Conservation (phyloP, 2,329 filamentous ascomycete genomes). For the Pseudonectria foliicola region DNA sequence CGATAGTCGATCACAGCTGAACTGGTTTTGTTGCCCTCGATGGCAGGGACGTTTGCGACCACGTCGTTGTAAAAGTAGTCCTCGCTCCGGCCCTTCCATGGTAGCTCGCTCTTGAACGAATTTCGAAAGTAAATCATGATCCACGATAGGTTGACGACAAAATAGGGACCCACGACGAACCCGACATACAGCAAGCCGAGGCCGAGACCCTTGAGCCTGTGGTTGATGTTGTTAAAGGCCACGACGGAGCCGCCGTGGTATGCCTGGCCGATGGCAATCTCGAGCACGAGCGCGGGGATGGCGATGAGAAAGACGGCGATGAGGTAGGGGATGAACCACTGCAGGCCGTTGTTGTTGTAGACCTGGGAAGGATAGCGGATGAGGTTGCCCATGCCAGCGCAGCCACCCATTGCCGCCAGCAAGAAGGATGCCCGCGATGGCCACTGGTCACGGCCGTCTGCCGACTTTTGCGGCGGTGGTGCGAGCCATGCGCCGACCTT, state of each 20-base stretch:
- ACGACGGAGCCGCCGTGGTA: constrained; percentile 49
- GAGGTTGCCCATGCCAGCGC: constrained; percentile 51
- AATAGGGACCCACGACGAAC: constrained; percentile 50
- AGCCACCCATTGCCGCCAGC: constrained; percentile 52
- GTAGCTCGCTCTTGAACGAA: constrained; percentile 47
- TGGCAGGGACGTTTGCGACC: constrained; percentile 38
- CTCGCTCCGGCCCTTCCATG: constrained; percentile 43
- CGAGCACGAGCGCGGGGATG: constrained; percentile 48
- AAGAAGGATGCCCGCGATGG: constrained; percentile 47
- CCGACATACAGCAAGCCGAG: constrained; percentile 45
- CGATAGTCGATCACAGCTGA: constrained; percentile 35
- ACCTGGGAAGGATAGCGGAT: constrained; percentile 51
- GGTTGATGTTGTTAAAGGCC: constrained; percentile 46
- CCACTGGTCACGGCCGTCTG: constrained; percentile 45
- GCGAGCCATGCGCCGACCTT: constrained; percentile 27
- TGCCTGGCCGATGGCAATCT: constrained; percentile 63
- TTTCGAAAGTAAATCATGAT: constrained; percentile 53
- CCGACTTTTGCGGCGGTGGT: constrained; percentile 29
- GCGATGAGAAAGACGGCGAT: constrained; percentile 48
- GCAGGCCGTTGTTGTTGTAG: constrained; percentile 53
- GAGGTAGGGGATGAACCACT: constrained; percentile 54
- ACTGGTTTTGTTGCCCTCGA: constrained; percentile 31
- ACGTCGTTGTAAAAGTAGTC: constrained; percentile 47
- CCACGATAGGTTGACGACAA: constrained; percentile 50
- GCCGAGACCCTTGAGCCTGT: constrained; percentile 46